These are phyloP conservation scores for Amylocystis lapponica DNA, from an alignment of 768 basidiomycete species.

Conservation along the genomic window DNA sequence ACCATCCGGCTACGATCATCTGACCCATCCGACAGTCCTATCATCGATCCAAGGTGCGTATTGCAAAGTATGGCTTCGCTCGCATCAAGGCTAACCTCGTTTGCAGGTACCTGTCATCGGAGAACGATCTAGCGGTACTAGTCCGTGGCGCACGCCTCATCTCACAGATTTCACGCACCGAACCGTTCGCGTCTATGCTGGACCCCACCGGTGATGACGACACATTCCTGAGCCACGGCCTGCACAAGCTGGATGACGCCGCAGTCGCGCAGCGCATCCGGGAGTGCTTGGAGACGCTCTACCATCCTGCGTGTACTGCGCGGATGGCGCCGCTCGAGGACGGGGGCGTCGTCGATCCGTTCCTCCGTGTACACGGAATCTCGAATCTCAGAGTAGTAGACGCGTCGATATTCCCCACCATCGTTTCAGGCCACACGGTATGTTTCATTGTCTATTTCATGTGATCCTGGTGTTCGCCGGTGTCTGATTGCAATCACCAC, in stretches of 20 bases:
- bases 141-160: slow-evolving; percentile 32
- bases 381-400: slow-evolving; percentile 37
- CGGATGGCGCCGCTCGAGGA: slow-evolving; percentile 9
- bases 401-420: slow-evolving; percentile 13
- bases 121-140: slow-evolving; percentile 35
- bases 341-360: slow-evolving; percentile 15
- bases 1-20: slow-evolving; percentile 34
- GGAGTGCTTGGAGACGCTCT: slow-evolving; percentile 32
- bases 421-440: slow-evolving; percentile 3
- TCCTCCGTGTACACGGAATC: slow-evolving; percentile 32
- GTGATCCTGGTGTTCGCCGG: no score
- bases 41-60: slow-evolving; percentile 39
- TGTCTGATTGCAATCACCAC: no score
- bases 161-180: slow-evolving; percentile 3
- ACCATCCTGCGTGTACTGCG: slow-evolving; percentile 29
- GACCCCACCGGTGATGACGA: slow-evolving; percentile 9
- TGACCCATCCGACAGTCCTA: slow-evolving; percentile 35
- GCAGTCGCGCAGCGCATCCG: slow-evolving; percentile 30
- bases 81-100: background rate
- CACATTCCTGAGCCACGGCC: slow-evolving; percentile 7
- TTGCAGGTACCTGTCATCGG: slow-evolving; percentile 36
- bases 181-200: slow-evolving; percentile 7
- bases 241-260: slow-evolving; percentile 23
- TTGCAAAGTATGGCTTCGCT: no score
- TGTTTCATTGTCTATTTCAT: slow-evolving; percentile 4